These are phyloP conservation scores for Capsicum chinense DNA, from an alignment of 257 asterid species.

Conservation along the genomic window DNA sequence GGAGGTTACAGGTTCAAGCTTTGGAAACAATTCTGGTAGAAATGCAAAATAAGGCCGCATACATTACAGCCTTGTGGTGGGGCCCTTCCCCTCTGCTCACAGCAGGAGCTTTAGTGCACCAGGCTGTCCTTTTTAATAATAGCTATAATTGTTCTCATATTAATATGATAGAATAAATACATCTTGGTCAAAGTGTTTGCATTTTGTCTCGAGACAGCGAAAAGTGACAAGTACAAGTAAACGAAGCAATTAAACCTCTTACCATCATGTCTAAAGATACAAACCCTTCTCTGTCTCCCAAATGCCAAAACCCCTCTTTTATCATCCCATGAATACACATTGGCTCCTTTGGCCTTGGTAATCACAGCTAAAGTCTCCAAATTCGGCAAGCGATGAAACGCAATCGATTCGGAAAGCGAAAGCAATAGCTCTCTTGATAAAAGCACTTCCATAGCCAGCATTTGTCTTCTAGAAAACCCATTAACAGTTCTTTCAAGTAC, in stretches of 20 bases:
- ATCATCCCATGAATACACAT: conserved; percentile 94
- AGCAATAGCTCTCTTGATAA: conserved; percentile 81
- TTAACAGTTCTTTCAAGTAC: conserved; percentile 71
- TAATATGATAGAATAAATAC: no score
- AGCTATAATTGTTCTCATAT: no score
- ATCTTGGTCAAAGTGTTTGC: no score
- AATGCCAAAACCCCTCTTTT: conserved; percentile 85
- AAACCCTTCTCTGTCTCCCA: conserved; percentile 88
- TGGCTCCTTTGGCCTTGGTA: conserved; percentile 96
- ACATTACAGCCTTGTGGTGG: no score
- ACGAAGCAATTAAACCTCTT: neutral
- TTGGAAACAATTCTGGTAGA: no score
- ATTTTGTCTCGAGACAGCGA: no score
- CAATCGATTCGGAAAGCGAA: conserved; percentile 87
- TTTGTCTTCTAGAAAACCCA: conserved; percentile 80
- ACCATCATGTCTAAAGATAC: conserved; percentile 93
- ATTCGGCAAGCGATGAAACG: conserved; percentile 79
- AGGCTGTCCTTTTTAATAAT: no score
- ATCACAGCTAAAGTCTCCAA: conserved; percentile 91
- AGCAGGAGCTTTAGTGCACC: no score
- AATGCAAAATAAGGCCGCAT: no score
- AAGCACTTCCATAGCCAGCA: conserved; percentile 95
- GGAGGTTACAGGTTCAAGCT: no score
- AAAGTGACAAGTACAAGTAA: no score
- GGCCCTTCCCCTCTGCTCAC: no score